These are phyloP conservation scores for Naganishia vaughanmartiniae DNA, from an alignment of 768 basidiomycete genomes.

Conservation along the genomic window DNA sequence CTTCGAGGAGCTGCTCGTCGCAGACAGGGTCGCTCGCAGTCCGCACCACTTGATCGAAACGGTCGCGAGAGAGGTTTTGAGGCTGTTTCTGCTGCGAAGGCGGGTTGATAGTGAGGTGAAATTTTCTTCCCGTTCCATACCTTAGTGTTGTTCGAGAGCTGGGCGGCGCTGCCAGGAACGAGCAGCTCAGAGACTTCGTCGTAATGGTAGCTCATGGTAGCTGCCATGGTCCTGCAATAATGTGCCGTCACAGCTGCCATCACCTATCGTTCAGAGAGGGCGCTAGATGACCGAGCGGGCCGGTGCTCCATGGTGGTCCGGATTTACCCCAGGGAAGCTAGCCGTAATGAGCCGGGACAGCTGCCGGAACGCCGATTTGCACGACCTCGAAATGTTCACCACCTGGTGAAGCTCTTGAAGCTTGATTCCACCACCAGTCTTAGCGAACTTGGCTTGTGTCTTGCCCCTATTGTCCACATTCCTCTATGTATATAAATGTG, in stretches of 20 bases:
- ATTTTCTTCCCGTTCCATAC: no score
- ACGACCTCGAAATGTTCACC: background rate
- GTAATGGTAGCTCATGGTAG: no score
- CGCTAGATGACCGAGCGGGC: background rate
- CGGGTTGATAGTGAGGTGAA: no score
- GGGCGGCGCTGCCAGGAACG: no score
- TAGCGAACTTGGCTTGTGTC: no score
- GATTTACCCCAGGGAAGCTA: background rate
- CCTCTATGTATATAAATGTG: background rate
- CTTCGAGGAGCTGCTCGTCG: no score
- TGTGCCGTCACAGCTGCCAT: no score
- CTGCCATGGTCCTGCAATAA: background rate
- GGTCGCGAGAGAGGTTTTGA: no score
- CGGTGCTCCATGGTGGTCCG: conserved; percentile 4
- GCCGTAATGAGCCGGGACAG: conserved; percentile 10
- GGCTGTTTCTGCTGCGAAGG: no score
- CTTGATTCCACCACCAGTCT: background rate
- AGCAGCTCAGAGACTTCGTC: no score
- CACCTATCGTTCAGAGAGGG: background rate
- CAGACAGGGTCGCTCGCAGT: no score
- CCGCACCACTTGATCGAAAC: no score
- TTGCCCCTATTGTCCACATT: background rate
- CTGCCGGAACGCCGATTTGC: background rate
- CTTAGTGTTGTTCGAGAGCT: background rate
- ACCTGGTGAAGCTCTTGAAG: background rate